phyloP scores from a whole-genome alignment of 768 basidiomycete species.

The Suillus bovinus region DNA sequence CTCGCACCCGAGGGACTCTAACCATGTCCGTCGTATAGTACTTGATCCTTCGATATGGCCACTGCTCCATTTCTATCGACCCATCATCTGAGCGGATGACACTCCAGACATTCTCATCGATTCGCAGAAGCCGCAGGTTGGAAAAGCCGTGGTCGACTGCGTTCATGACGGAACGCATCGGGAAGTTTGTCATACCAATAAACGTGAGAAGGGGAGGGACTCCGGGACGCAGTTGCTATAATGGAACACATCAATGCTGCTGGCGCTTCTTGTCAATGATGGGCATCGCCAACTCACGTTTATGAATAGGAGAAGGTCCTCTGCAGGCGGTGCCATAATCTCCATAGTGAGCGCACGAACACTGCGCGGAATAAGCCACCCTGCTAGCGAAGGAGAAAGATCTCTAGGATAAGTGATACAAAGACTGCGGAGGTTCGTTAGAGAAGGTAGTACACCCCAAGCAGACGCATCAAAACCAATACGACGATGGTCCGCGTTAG shows the following conservation, averaged over 20 bases:
- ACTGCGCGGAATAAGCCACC: constrained; percentile 64
- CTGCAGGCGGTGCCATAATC: constrained; percentile 31
- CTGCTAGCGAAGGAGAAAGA: constrained; percentile 59
- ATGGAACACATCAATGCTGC: constrained; percentile 1
- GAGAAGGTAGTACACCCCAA: constrained; percentile 69
- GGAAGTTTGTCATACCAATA: constrained; percentile 54
- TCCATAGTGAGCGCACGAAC: constrained; percentile 52
- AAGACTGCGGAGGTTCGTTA: constrained; percentile 52
- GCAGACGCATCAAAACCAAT: constrained; percentile 69
- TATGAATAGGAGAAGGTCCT: constrained; percentile 45
- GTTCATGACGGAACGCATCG: constrained; percentile 37
- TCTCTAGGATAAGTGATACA: constrained; percentile 66
- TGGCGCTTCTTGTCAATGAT: constrained; percentile 1
- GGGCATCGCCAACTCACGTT: constrained; percentile 31
- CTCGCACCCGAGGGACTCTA: constrained; percentile 65
- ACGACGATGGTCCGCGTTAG: constrained; percentile 44
- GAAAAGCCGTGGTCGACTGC: constrained; percentile 64
- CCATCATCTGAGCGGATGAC: constrained; percentile 38
- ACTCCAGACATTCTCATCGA: constrained; percentile 58
- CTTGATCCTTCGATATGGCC: constrained; percentile 52
- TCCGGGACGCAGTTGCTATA: constrained; percentile 59
- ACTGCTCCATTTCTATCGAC: constrained; percentile 48
- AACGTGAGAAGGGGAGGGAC: constrained; percentile 55
- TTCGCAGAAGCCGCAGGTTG: constrained; percentile 54
- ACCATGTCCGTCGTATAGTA: constrained; percentile 61